Evolutionary conservation across 352 stramenopile genomes (phyloP).

Genomic region (Plasmopara viticola): DNA sequence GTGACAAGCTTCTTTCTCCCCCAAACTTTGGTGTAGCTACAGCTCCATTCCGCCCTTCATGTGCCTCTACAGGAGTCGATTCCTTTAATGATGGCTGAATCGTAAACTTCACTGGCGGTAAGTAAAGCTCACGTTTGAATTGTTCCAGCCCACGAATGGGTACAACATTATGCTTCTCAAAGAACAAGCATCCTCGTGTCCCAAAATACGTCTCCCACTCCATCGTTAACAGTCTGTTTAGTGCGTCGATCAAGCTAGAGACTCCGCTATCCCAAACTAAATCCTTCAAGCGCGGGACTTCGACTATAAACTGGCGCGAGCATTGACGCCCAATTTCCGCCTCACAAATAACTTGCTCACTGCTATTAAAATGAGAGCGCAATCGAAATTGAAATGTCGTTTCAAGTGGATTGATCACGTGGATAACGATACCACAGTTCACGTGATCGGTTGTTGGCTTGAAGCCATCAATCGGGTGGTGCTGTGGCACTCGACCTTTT

Average conservation of each 20-base stretch:
- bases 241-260: conserved; percentile 12
- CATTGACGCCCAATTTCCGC: conserved; percentile 48
- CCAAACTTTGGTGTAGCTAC: conserved; percentile 2
- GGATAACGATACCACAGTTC: conserved; percentile 39
- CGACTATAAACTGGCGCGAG: conserved; percentile 35
- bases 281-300: conserved; percentile 29
- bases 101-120: conserved; percentile 29
- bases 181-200: conserved; percentile 25
- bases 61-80: background rate
- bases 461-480: background rate
- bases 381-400: conserved; percentile 55
- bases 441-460: conserved; percentile 38
- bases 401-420: conserved; percentile 66
- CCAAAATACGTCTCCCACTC: conserved; percentile 56
- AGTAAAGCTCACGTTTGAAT: conserved; percentile 23
- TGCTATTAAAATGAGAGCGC: conserved; percentile 9
- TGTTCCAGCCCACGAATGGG: conserved; percentile 6
- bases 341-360: conserved; percentile 14
- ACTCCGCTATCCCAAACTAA: background rate
- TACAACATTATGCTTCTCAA: conserved; percentile 17
- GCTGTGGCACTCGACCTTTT: background rate
- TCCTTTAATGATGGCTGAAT: conserved; percentile 12
- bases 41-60: conserved; percentile 12
- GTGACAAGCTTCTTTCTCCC: conserved; percentile 6
- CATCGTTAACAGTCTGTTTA: conserved; percentile 42